Evolutionary conservation across 192 early-diverging fungal species (phyloP).

Genomic region (Coemansia sp.): DNA sequence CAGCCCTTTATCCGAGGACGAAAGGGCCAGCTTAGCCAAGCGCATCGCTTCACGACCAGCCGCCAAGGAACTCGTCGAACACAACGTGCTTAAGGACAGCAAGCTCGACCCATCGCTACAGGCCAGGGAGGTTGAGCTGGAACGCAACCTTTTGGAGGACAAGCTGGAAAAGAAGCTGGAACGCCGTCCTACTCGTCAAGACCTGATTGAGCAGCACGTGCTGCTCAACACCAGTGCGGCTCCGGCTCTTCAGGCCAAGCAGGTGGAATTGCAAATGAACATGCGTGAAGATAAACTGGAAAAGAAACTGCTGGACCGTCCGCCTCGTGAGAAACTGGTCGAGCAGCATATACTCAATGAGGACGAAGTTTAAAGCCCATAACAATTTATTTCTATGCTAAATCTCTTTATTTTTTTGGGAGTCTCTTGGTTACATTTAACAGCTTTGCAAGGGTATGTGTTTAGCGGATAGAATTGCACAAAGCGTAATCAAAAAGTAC

Average conservation of each 20-base stretch:
- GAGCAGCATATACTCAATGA: constrained; percentile 59
- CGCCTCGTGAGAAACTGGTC: constrained; percentile 55
- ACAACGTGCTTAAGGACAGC: constrained; percentile 60
- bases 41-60: constrained; percentile 52
- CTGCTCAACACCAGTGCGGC: constrained; percentile 49
- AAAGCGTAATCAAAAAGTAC: constrained; percentile 57
- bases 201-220: constrained; percentile 60
- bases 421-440: too few species aligned
- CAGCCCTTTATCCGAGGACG: not conserved
- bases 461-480: constrained; percentile 47
- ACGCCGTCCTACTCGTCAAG: constrained; percentile 57
- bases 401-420: too few species aligned
- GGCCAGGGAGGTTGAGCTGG: constrained; percentile 26
- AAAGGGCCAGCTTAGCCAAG: constrained; percentile 31
- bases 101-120: constrained; percentile 43
- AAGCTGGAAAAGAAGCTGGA: constrained; percentile 57
- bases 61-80: constrained; percentile 53
- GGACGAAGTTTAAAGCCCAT: constrained; percentile 8
- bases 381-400: not conserved
- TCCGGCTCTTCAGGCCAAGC: constrained; percentile 39
- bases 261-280: constrained; percentile 27
- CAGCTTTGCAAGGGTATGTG: too few species aligned
- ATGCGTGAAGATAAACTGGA: constrained; percentile 56
- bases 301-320: constrained; percentile 59
- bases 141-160: constrained; percentile 49